phyloP scores from a whole-genome alignment of 139 green algal species.

The Nannochloris sp. region DNA sequence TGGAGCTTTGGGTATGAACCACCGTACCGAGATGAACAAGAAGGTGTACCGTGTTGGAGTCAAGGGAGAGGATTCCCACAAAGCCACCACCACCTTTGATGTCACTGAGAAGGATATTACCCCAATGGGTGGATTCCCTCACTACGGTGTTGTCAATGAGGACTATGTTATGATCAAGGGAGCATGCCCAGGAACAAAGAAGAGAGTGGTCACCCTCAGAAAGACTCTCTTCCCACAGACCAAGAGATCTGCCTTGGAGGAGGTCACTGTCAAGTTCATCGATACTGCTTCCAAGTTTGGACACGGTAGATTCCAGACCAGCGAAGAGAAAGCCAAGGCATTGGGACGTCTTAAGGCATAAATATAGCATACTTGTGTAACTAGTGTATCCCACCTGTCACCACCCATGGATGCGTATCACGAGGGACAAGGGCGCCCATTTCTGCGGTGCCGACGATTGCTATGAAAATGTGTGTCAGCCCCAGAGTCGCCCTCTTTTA shows the following conservation, averaged over 20 bases:
- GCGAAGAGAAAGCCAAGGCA: constrained; percentile 84
- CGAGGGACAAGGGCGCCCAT: no score
- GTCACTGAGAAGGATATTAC: constrained; percentile 97
- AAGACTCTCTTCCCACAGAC: constrained; percentile 87
- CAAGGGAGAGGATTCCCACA: constrained; percentile 78
- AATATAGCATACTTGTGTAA: not conserved
- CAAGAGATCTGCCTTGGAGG: constrained; percentile 79
- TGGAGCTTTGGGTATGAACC: constrained; percentile 95
- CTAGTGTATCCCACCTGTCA: not conserved
- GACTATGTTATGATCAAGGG: constrained; percentile 99
- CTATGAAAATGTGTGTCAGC: no score
- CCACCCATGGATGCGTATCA: no score
- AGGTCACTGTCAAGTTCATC: constrained; percentile 84
- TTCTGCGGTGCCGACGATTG: no score
- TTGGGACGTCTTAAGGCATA: constrained; percentile 63
- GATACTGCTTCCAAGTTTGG: constrained; percentile 98
- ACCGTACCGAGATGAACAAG: constrained; percentile 99
- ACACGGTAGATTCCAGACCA: constrained; percentile 98
- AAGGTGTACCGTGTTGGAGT: constrained; percentile 99
- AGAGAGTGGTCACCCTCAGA: constrained; percentile 93
- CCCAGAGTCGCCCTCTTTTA: not conserved
- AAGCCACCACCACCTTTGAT: constrained; percentile 89
- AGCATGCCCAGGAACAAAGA: constrained; percentile 79
- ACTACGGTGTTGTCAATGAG: constrained; percentile 94
- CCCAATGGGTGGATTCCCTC: constrained; percentile 97